Conservation (phyloP, 2,329 filamentous ascomycete genomes). For the Aplosporella prunicola region DNA sequence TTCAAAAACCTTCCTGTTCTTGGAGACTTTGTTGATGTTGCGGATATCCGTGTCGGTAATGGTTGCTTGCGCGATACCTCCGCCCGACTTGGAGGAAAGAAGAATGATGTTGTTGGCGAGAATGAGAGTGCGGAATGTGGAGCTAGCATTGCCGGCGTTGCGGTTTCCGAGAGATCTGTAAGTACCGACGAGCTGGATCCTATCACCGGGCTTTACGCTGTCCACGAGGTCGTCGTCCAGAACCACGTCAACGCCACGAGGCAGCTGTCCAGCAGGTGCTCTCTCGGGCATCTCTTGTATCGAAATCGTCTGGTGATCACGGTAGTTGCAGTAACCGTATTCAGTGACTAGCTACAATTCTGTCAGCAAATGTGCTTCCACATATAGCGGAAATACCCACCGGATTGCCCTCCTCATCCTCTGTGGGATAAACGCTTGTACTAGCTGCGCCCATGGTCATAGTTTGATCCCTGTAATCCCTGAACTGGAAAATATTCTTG, state of each 20-base stretch:
- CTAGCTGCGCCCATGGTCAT: conserved; percentile 85
- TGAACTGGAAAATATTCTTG: conserved; percentile 76
- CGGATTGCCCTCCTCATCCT: conserved; percentile 87
- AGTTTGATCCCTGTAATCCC: conserved; percentile 91
- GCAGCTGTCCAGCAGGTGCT: conserved; percentile 88
- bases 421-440: conserved; percentile 85
- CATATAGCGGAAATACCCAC: conserved; percentile 26
- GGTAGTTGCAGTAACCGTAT: conserved; percentile 90
- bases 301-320: conserved; percentile 94
- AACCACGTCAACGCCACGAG: conserved; percentile 90
- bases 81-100: conserved; percentile 90
- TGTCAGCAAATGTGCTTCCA: conserved; percentile 1
- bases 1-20: conserved; percentile 89
- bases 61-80: conserved; percentile 79
- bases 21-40: conserved; percentile 96
- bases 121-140: conserved; percentile 88
- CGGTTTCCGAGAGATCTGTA: conserved; percentile 91
- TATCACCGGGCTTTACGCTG: conserved; percentile 86
- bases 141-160: conserved; percentile 81
- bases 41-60: conserved; percentile 96
- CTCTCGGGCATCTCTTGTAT: conserved; percentile 99
- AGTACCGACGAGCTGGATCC: conserved; percentile 93
- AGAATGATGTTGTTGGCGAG: conserved; percentile 92
- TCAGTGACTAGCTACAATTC: conserved; percentile 63
- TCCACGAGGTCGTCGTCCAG: conserved; percentile 95